A percentile compares a stretch with the other conserved stretches of the same genome.
Conservation (phyloP, 2,329 filamentous ascomycete species). For the Leptographium radiaticola region DNA sequence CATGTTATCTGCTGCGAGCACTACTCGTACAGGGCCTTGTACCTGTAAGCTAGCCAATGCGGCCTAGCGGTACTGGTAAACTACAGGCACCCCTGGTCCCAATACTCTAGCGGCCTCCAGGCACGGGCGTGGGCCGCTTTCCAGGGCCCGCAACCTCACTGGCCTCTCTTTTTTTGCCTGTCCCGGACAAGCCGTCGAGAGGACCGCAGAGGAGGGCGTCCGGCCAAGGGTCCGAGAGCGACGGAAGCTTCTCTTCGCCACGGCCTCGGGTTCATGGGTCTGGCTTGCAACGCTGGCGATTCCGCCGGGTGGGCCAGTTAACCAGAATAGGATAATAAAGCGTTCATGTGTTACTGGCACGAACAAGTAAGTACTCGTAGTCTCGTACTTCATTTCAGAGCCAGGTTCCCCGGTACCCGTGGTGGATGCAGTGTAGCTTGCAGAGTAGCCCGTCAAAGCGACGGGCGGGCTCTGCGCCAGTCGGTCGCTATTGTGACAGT, state of each 20-base stretch:
- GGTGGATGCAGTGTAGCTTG: background rate
- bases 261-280: conserved; percentile 7
- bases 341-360: background rate
- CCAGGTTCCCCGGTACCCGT: background rate
- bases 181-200: conserved; percentile 1
- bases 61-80: background rate
- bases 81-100: background rate
- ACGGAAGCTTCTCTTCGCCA: conserved; percentile 2
- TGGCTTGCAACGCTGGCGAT: background rate
- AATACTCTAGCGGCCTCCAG: background rate
- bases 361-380: too few species aligned
- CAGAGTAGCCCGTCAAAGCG: background rate
- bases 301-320: background rate
- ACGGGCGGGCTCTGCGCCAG: background rate
- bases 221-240: conserved; percentile 4
- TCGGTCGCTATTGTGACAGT: too few species aligned
- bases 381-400: background rate
- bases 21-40: too few species aligned
- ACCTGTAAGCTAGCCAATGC: too few species aligned
- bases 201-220: background rate
- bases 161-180: background rate
- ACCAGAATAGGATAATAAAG: background rate
- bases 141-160: background rate
- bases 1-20: too few species aligned
- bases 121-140: background rate